Percentiles rank a stretch among this genome's conserved stretches.
Evolutionary conservation across 495 filamentous ascomycete genomes (phyloP).

Genomic region (Tuber calosporum): DNA sequence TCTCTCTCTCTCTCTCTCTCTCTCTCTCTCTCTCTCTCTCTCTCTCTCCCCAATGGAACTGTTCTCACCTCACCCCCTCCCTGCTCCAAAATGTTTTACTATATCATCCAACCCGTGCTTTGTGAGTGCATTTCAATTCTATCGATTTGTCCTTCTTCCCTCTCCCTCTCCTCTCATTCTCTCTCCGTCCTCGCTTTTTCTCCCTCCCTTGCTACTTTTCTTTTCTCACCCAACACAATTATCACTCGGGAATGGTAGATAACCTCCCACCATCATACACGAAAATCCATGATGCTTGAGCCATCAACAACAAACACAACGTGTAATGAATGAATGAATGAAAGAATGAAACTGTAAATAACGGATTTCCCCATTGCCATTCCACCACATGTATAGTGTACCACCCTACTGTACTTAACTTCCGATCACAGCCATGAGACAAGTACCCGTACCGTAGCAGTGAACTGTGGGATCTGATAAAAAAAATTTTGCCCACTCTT

Average conservation of each 20-base stretch:
- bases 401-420: neutral
- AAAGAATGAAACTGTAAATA: neutral
- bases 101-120: neutral
- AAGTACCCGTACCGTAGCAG: neutral
- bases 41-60: neutral
- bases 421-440: neutral
- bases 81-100: no score
- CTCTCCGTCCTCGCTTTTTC: neutral
- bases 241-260: neutral
- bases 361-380: neutral
- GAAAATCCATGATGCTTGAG: neutral
- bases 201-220: neutral
- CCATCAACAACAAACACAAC: neutral
- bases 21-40: neutral
- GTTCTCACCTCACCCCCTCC: neutral
- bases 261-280: neutral
- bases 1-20: neutral
- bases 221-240: neutral
- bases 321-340: neutral
- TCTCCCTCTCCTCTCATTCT: neutral
- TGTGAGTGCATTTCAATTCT: neutral
- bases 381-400: neutral
- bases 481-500: no score
- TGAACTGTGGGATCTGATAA: neutral
- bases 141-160: neutral